Conservation (phyloP, 805 yeast species). For the Scheffersomyces stipitis region DNA sequence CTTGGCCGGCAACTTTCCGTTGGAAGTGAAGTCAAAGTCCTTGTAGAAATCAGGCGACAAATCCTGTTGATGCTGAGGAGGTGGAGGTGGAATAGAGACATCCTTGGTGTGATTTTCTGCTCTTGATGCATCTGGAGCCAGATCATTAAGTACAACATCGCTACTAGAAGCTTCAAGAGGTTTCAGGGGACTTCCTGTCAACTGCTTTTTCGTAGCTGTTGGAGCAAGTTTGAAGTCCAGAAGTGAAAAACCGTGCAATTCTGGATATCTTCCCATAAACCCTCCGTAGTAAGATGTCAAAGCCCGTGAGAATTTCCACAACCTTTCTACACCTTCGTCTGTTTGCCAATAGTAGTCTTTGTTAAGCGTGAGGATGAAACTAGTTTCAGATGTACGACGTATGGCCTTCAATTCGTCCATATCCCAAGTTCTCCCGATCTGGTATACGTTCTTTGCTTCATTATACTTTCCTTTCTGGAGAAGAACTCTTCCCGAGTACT, state of each 20-base stretch:
- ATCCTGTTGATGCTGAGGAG: constrained; percentile 1
- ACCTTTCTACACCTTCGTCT: constrained; percentile 37
- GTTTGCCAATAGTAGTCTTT: constrained; percentile 79
- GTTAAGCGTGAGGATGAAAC: constrained; percentile 60
- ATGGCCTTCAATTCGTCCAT: constrained; percentile 64
- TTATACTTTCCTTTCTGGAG: constrained; percentile 86
- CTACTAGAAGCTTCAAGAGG: constrained; percentile 1
- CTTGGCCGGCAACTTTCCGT: constrained; percentile 42
- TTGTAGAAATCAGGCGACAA: constrained; percentile 23
- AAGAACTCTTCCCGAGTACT: constrained; percentile 64
- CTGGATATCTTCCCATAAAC: constrained; percentile 39
- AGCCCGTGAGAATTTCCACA: constrained; percentile 34
- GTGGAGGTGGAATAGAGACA: background rate
- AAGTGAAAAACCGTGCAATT: constrained; percentile 29
- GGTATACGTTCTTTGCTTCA: constrained; percentile 63
- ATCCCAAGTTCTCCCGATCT: constrained; percentile 92
- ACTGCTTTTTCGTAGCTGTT: constrained; percentile 14
- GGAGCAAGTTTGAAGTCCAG: constrained; percentile 36
- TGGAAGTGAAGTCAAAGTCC: constrained; percentile 41
- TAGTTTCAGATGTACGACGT: constrained; percentile 53
- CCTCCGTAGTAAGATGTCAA: constrained; percentile 32
- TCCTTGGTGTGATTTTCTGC: constrained; percentile 15
- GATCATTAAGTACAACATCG: constrained; percentile 16
- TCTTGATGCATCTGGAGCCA: constrained; percentile 20
- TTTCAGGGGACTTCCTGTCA: constrained; percentile 1